Percentiles rank a stretch among this genome's conserved stretches.
These are phyloP conservation scores for Pseudocercospora cruenta DNA, from an alignment of 2,329 filamentous ascomycete genomes.

Conservation along the genomic window DNA sequence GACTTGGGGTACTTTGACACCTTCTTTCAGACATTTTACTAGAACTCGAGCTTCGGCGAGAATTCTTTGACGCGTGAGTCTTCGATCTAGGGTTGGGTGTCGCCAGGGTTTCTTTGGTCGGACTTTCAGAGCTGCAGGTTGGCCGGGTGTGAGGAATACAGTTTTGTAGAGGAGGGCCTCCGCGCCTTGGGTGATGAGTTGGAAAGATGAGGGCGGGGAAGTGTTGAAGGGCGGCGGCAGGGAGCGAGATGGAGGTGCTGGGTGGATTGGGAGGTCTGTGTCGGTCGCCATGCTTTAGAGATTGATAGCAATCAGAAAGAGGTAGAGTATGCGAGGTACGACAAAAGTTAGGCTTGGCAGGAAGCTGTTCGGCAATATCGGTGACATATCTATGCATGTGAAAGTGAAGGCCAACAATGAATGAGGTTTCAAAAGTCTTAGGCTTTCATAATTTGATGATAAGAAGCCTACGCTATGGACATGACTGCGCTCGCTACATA, in stretches of 20 bases:
- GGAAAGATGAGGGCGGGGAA: constrained; percentile 57
- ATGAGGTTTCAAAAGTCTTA: neutral
- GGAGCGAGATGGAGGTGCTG: constrained; percentile 28
- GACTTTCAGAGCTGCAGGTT: constrained; percentile 83
- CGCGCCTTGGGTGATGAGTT: constrained; percentile 87
- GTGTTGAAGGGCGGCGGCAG: constrained; percentile 70
- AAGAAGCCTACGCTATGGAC: constrained; percentile 7
- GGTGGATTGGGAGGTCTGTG: neutral
- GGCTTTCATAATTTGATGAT: constrained; percentile 3
- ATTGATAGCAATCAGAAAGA: neutral
- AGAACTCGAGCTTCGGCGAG: constrained; percentile 87
- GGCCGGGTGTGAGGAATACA: constrained; percentile 69
- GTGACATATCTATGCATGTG: neutral
- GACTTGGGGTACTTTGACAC: constrained; percentile 79
- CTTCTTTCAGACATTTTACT: constrained; percentile 75
- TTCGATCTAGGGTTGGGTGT: constrained; percentile 83
- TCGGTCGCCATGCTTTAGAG: constrained; percentile 4
- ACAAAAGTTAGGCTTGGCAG: neutral
- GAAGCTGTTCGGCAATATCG: neutral
- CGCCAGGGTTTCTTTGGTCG: constrained; percentile 89
- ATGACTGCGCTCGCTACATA: constrained; percentile 22
- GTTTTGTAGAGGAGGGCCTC: constrained; percentile 93
- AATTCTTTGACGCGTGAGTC: constrained; percentile 83
- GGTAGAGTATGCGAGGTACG: neutral
- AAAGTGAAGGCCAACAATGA: neutral